phyloP scores from a whole-genome alignment of 352 stramenopile genomes.

The Phytophthora idaei region DNA sequence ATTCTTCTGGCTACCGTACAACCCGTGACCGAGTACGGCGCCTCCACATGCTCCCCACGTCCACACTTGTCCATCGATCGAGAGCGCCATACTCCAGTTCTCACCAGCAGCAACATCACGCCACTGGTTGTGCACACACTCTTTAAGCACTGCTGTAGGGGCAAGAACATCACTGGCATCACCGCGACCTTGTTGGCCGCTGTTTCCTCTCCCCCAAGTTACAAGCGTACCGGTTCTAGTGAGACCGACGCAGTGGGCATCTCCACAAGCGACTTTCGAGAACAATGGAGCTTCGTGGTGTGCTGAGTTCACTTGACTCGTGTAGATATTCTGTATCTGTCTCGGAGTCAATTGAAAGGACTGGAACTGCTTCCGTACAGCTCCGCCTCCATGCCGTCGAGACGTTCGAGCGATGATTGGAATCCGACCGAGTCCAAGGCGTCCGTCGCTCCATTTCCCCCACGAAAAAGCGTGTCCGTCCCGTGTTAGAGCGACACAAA shows the following conservation, averaged over 20 bases:
- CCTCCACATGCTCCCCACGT: conserved; percentile 77
- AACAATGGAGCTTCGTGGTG: conserved; percentile 15
- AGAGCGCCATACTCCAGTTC: conserved; percentile 83
- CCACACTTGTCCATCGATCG: conserved; percentile 68
- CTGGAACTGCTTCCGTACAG: conserved; percentile 59
- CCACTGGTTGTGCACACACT: conserved; percentile 29
- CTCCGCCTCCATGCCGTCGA: conserved; percentile 36
- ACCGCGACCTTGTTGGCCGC: conserved; percentile 83
- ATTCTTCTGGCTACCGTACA: conserved; percentile 28
- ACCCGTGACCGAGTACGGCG: conserved; percentile 64
- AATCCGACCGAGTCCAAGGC: conserved; percentile 71
- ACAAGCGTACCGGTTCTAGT: conserved; percentile 56
- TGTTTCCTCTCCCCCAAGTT: conserved; percentile 80
- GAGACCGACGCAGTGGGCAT: conserved; percentile 81
- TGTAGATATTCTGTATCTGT: conserved; percentile 17
- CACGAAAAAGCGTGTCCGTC: conserved; percentile 76
- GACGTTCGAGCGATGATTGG: conserved; percentile 53
- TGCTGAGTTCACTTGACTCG: neutral
- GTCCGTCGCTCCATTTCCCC: conserved; percentile 77
- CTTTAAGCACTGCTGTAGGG: conserved; percentile 29
- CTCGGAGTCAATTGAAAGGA: conserved; percentile 57
- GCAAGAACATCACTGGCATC: conserved; percentile 37
- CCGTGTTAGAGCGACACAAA: conserved; percentile 67
- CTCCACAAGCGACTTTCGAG: conserved; percentile 63
- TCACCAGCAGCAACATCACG: conserved; percentile 64